Base-by-base conservation (phyloP, 768 basidiomycete species). In the Naganishia randhawae region DNA sequence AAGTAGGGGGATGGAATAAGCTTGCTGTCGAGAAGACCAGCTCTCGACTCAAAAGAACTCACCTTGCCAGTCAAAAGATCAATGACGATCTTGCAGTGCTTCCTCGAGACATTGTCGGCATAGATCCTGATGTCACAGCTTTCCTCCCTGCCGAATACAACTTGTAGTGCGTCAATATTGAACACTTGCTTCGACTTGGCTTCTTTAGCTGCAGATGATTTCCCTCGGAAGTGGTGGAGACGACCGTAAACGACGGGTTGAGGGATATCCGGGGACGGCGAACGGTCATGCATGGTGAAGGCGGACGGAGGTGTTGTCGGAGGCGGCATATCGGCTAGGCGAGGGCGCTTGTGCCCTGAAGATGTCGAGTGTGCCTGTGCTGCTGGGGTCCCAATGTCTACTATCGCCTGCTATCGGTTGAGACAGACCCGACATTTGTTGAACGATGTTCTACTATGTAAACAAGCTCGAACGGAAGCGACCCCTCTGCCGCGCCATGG, bases 61-160 rank as follows among this genome's bases (percentile, higher is more conserved):
- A 76, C 76, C 62, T 71, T 61, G 32, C 65, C 69, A 4, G 71
- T 75, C 14, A 69, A 53, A 29, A 72, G 45, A 66, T 80, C 75
- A 57, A 80, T 74, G 25, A 51, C 48, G 65, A 80, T 75, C 66
- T 76, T 75, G 67, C 73, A 74, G 50, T 80, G 78, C 7, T 75
- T 63, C 37, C 76, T 73, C 6, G 77, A 78, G 19, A 80, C 76
- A 64, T 78, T 76, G 4, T 73, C 68, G 25, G 73, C 76, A 63
- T 80, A 76, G 19, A 80, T 67, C 31, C 78, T 71, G 31, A 80
- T 71, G 54, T 70, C 69, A 33, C 69, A 65, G 19, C 39, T 42
- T 31, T 62, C 65, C 33, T 70, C 69, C 45, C 69, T 57, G 14
- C 45, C 45, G 22, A 53, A 22, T 3, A 66, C 41, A 10, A 55